Conservation (phyloP, 2,329 filamentous ascomycete genomes). For the Penicillium sp. region DNA sequence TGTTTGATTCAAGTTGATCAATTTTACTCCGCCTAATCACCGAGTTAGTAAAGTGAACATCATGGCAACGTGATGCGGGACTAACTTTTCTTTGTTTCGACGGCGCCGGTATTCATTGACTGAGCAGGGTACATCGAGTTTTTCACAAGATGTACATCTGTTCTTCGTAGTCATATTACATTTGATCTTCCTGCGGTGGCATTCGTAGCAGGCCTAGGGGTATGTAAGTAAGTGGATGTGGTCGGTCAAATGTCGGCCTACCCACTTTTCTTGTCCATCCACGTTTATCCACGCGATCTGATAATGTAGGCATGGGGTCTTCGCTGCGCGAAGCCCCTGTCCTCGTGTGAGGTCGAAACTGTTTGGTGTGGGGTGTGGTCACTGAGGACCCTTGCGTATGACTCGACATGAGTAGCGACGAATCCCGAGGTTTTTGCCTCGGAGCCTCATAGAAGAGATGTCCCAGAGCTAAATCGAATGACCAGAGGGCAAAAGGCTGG, state of each 20-base stretch:
- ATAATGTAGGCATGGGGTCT: background rate
- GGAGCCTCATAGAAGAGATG: background rate
- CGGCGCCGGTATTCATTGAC: slow-evolving; percentile 1
- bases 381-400: background rate
- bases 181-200: background rate
- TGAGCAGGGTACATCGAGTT: background rate
- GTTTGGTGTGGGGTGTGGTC: background rate
- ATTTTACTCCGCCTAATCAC: background rate
- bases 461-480: background rate
- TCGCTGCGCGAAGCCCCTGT: background rate
- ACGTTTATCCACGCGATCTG: background rate
- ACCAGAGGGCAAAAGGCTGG: background rate
- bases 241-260: background rate
- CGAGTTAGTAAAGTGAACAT: background rate
- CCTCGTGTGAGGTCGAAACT: background rate
- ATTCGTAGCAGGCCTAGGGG: background rate
- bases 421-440: background rate
- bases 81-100: slow-evolving; percentile 2
- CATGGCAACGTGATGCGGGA: background rate
- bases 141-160: background rate
- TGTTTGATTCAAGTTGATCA: background rate
- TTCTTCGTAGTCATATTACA: background rate
- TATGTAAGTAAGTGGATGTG: background rate
- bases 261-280: slow-evolving; percentile 1
- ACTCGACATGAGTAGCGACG: background rate